A percentile compares a stretch with the other conserved stretches of the same genome.
Evolutionary conservation across 2,329 filamentous ascomycete species (phyloP).

Genomic region (Botryosphaeria agaves): DNA sequence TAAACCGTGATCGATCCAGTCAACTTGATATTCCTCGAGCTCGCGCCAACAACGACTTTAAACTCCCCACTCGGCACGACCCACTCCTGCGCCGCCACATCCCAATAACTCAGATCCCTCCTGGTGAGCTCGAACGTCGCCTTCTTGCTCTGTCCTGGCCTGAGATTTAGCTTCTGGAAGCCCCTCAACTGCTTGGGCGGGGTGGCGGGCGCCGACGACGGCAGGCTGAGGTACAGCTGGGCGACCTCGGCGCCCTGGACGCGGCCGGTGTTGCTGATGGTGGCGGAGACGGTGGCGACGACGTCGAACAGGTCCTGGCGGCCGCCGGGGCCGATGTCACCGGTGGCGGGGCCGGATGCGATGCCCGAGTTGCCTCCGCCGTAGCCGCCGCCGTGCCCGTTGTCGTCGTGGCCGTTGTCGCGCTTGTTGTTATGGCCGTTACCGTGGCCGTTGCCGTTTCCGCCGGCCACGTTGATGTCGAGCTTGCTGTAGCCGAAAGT

Average conservation of each 20-base stretch:
- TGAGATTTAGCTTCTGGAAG: constrained; percentile 9
- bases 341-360: constrained; percentile 37
- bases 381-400: background rate
- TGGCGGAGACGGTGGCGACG: constrained; percentile 48
- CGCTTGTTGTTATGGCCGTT: background rate
- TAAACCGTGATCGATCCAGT: background rate
- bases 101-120: constrained; percentile 18
- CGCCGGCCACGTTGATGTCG: constrained; percentile 7
- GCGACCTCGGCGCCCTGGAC: constrained; percentile 51
- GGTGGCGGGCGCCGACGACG: constrained; percentile 2
- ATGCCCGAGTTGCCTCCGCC: background rate
- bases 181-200: constrained; percentile 10
- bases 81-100: constrained; percentile 17
- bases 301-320: constrained; percentile 50
- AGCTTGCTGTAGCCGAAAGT: constrained; percentile 49
- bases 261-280: constrained; percentile 53
- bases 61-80: constrained; percentile 15
- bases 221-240: constrained; percentile 39
- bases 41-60: constrained; percentile 12
- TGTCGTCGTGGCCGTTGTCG: background rate
- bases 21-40: constrained; percentile 8
- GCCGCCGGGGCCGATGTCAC: constrained; percentile 44
- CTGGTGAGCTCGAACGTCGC: constrained; percentile 13
- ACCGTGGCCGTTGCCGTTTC: background rate
- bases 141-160: constrained; percentile 7